Conservation (phyloP, 2,329 filamentous ascomycete genomes). For the Elsinoe fawcettii region DNA sequence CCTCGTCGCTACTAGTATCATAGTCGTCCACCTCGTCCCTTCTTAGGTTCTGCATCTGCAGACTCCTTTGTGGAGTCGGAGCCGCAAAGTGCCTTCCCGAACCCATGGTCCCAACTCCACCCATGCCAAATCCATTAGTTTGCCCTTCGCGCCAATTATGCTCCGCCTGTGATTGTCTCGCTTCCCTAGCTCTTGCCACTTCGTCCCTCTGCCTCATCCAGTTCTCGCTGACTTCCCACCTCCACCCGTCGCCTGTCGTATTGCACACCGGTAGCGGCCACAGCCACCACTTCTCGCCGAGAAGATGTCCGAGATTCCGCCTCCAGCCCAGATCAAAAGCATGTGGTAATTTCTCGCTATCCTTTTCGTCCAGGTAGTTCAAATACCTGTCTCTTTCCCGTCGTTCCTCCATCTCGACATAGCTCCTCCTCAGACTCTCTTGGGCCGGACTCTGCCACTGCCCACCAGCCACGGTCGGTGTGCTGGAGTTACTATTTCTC, state of each 20-base stretch:
- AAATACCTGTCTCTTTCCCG: slow-evolving; percentile 63
- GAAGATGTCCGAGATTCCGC: slow-evolving; percentile 71
- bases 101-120: background rate
- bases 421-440: slow-evolving; percentile 36
- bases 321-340: slow-evolving; percentile 86
- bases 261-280: slow-evolving; percentile 79
- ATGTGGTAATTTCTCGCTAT: slow-evolving; percentile 79
- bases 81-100: slow-evolving; percentile 14
- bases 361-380: slow-evolving; percentile 80
- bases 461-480: slow-evolving; percentile 23
- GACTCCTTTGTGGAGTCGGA: slow-evolving; percentile 17
- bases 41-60: slow-evolving; percentile 37
- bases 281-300: slow-evolving; percentile 63
- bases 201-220: slow-evolving; percentile 66
- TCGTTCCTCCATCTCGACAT: slow-evolving; percentile 53
- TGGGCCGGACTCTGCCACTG: slow-evolving; percentile 35
- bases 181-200: slow-evolving; percentile 39
- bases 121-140: slow-evolving; percentile 12
- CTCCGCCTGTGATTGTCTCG: slow-evolving; percentile 31
- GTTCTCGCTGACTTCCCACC: slow-evolving; percentile 75
- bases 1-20: slow-evolving; percentile 31
- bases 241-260: slow-evolving; percentile 87
- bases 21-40: slow-evolving; percentile 21
- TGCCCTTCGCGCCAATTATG: slow-evolving; percentile 19
- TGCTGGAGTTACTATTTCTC: slow-evolving; percentile 17